Evolutionary conservation across 768 basidiomycete species (phyloP).

Genomic region (Boletus sp.): DNA sequence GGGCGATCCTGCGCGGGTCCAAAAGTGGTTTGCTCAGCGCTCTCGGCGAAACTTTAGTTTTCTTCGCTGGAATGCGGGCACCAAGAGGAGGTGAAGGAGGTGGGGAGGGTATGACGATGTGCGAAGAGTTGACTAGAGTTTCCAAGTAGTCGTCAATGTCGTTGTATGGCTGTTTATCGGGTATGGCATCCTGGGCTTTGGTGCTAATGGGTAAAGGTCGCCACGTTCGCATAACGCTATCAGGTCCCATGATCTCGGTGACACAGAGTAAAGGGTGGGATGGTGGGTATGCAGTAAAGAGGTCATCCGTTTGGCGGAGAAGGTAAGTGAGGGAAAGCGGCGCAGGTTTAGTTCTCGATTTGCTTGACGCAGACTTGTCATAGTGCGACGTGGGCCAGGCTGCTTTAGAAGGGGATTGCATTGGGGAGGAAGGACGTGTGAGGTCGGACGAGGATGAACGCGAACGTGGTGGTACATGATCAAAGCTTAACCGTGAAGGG

Average conservation of each 20-base stretch:
- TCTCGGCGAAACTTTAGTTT: constrained; percentile 15
- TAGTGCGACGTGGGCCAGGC: constrained; percentile 1
- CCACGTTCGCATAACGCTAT: constrained; percentile 78
- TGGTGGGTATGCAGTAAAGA: constrained; percentile 59
- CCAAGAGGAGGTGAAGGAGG: constrained; percentile 23
- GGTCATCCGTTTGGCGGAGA: constrained; percentile 54
- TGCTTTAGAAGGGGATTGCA: background rate
- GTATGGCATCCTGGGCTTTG: constrained; percentile 4
- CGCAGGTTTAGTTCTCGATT: constrained; percentile 18
- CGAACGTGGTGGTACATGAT: background rate
- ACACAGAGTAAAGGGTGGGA: constrained; percentile 51
- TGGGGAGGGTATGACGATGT: constrained; percentile 25
- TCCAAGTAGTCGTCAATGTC: constrained; percentile 28
- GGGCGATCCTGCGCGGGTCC: constrained; percentile 16
- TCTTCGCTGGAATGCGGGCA: constrained; percentile 15
- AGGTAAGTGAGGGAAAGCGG: constrained; percentile 46
- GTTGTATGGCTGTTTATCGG: constrained; percentile 23
- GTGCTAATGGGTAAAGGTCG: constrained; percentile 27
- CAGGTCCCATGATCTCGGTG: constrained; percentile 68
- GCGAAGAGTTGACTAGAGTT: constrained; percentile 20
- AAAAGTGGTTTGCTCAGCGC: constrained; percentile 5
- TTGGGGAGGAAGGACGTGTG: background rate
- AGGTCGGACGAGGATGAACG: constrained; percentile 5
- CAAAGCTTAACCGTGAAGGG: background rate
- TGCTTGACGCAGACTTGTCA: constrained; percentile 4